phyloP scores from a whole-genome alignment of 257 asterid species.

The Cordia subcordata region DNA sequence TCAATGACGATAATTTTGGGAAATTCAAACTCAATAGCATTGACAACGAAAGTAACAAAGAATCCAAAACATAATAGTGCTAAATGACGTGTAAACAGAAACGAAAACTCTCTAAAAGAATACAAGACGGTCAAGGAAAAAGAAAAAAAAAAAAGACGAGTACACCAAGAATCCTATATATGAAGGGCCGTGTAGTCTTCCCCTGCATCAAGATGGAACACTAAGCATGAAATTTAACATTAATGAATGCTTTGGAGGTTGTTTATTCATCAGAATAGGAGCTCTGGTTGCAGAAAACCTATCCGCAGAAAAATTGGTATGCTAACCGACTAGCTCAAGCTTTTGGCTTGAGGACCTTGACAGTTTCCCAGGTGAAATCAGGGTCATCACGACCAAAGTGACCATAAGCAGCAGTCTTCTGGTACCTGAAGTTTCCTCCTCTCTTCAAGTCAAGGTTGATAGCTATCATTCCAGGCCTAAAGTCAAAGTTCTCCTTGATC shows the following conservation, averaged over 20 bases:
- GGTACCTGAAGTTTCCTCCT: slow-evolving; percentile 81
- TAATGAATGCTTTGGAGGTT: slow-evolving; percentile 8
- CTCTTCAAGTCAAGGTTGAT: slow-evolving; percentile 77
- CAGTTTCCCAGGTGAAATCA: slow-evolving; percentile 88
- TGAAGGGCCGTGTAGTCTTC: slow-evolving; percentile 1
- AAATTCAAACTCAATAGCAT: background rate
- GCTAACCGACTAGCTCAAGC: slow-evolving; percentile 42
- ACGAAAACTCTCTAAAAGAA: no score
- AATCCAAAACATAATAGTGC: background rate
- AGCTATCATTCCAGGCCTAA: slow-evolving; percentile 94
- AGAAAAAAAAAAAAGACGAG: background rate
- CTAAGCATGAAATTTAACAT: slow-evolving; percentile 10
- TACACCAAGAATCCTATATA: slow-evolving; percentile 8
- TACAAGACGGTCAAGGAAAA: no score
- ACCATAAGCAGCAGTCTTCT: slow-evolving; percentile 91
- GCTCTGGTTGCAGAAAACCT: slow-evolving; percentile 8
- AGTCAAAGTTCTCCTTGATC: slow-evolving; percentile 80
- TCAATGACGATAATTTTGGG: background rate
- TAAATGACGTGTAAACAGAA: no score
- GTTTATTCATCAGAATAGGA: slow-evolving; percentile 28
- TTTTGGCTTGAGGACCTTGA: slow-evolving; percentile 77
- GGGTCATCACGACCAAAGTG: slow-evolving; percentile 87
- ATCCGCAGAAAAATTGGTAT: slow-evolving; percentile 2
- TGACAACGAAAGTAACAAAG: background rate
- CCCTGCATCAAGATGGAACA: slow-evolving; percentile 6